Percentiles rank a stretch among this genome's conserved stretches.
Evolutionary conservation across 2,329 filamentous ascomycete genomes (phyloP).

Genomic region (Thyridium curvatum): DNA sequence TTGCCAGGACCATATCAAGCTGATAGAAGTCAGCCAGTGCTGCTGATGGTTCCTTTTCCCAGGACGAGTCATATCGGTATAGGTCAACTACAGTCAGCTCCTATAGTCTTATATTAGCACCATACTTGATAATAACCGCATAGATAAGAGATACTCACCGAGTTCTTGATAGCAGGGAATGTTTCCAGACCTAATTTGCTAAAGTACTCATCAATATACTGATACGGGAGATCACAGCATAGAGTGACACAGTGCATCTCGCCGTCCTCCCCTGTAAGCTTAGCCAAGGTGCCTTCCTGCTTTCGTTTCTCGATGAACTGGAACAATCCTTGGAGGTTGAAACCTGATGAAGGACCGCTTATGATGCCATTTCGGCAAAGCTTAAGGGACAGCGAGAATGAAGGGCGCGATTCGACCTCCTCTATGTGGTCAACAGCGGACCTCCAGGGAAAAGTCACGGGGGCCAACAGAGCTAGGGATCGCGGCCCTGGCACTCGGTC

Average conservation of each 20-base stretch:
- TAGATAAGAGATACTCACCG: not conserved
- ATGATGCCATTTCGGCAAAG: slow-evolving; percentile 47
- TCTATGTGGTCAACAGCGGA: slow-evolving; percentile 43
- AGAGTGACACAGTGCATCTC: slow-evolving; percentile 42
- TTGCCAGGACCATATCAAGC: not conserved
- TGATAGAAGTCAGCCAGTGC: slow-evolving; percentile 28
- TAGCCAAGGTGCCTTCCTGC: slow-evolving; percentile 26
- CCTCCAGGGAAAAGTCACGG: slow-evolving; percentile 47
- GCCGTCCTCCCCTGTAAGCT: slow-evolving; percentile 30
- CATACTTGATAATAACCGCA: not conserved
- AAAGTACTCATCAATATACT: slow-evolving; percentile 50
- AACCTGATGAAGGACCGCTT: slow-evolving; percentile 49
- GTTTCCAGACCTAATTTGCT: slow-evolving; percentile 35
- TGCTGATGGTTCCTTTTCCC: slow-evolving; percentile 38
- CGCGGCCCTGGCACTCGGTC: slow-evolving; percentile 50
- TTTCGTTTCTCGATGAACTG: slow-evolving; percentile 41
- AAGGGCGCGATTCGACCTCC: slow-evolving; percentile 41
- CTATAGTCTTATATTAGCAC: slow-evolving; percentile 15
- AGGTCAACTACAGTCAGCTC: slow-evolving; percentile 41
- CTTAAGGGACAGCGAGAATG: slow-evolving; percentile 41
- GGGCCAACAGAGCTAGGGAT: slow-evolving; percentile 34
- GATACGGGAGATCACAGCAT: slow-evolving; percentile 51
- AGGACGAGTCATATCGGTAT: slow-evolving; percentile 48
- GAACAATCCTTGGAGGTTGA: slow-evolving; percentile 42
- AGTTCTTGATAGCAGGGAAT: slow-evolving; percentile 31